phyloP scores from a whole-genome alignment of 108 stramenopile genomes.

The Cyclotella choctawhatcheeana region DNA sequence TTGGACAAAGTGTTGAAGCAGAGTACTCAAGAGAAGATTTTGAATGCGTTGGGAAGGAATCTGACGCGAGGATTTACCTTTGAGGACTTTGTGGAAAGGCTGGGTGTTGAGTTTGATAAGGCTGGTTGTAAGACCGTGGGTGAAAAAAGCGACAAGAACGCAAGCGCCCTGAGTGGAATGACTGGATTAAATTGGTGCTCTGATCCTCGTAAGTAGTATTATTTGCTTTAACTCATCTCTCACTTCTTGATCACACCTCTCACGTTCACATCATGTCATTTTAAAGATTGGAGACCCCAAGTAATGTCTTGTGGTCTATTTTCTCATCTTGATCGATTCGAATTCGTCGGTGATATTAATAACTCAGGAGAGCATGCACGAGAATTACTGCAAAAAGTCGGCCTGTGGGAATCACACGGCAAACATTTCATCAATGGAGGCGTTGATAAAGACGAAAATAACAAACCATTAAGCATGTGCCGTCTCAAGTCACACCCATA shows the following conservation, averaged over 20 bases:
- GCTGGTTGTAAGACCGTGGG: constrained; percentile 11
- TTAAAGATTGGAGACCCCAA: constrained; percentile 58
- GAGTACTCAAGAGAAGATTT: constrained; percentile 8
- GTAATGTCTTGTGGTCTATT: constrained; percentile 53
- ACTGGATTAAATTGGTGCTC: constrained; percentile 42
- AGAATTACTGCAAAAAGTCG: constrained; percentile 50
- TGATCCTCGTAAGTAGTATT: constrained; percentile 50
- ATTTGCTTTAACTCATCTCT: neutral
- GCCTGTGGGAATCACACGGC: constrained; percentile 60
- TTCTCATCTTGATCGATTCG: constrained; percentile 44
- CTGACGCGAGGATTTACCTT: constrained; percentile 23
- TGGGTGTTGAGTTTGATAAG: constrained; percentile 17
- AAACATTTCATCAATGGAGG: constrained; percentile 35
- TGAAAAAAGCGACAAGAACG: neutral
- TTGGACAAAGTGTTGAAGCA: constrained; percentile 28
- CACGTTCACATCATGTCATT: neutral
- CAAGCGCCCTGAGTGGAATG: constrained; percentile 1
- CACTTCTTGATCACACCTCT: neutral
- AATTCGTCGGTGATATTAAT: constrained; percentile 56
- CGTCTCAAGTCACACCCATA: constrained; percentile 2
- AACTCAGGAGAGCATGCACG: constrained; percentile 50
- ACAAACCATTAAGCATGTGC: neutral
- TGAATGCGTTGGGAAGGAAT: neutral
- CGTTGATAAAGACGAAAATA: constrained; percentile 5
- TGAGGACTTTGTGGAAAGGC: constrained; percentile 47